These are phyloP conservation scores for Leucoagaricus sp. DNA, from an alignment of 1,284 basidiomycete species.

Conservation along the genomic window DNA sequence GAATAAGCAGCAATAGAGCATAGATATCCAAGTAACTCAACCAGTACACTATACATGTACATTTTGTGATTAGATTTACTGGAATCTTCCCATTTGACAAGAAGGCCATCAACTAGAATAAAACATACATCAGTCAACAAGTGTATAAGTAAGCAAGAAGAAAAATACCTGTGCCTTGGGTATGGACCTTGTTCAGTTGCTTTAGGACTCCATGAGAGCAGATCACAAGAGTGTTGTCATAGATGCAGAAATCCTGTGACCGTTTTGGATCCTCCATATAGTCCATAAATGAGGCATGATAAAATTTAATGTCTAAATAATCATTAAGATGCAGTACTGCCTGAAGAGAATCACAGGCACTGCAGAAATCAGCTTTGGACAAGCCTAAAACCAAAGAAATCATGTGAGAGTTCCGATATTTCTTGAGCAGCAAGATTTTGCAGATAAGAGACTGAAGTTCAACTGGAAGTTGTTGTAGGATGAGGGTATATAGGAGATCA, in stretches of 20 bases:
- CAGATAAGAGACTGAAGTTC: neutral
- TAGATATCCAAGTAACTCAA: no score
- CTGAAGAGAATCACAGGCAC: neutral
- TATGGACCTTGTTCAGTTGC: neutral
- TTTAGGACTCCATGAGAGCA: neutral
- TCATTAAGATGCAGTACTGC: neutral
- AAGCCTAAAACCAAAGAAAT: neutral
- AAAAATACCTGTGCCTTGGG: neutral
- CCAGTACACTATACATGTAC: no score
- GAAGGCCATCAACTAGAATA: no score
- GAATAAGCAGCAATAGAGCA: no score
- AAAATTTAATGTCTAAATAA: neutral
- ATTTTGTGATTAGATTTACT: no score
- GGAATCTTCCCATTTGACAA: no score
- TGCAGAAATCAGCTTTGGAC: neutral
- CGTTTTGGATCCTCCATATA: neutral
- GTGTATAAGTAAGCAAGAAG: neutral
- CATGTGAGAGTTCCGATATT: neutral
- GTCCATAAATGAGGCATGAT: constrained; percentile 1
- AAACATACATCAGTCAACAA: no score
- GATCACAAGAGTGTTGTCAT: neutral
- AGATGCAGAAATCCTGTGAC: neutral
- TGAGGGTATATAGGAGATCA: neutral
- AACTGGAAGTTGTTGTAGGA: neutral
- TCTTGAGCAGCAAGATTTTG: neutral